phyloP scores from a whole-genome alignment of 2,329 filamentous ascomycete genomes.

The Pyrenophora teres region DNA sequence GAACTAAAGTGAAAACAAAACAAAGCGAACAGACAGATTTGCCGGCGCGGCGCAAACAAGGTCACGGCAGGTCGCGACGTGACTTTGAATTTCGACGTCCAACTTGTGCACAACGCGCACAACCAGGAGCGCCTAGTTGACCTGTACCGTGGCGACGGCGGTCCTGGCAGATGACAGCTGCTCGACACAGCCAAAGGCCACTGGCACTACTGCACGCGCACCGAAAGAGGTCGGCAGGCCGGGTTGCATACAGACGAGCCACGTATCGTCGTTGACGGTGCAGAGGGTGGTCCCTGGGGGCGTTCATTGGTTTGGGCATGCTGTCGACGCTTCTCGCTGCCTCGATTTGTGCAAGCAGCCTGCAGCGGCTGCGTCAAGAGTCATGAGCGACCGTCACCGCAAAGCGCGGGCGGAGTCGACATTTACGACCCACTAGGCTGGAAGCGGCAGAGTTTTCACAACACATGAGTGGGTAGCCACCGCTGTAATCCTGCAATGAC shows the following conservation, averaged over 20 bases:
- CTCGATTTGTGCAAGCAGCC: constrained; percentile 32
- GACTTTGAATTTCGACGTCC: too few relatives aligned
- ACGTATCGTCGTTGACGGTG: constrained; percentile 30
- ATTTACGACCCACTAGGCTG: constrained; percentile 25
- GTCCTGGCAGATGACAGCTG: constrained; percentile 7
- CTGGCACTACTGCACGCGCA: constrained; percentile 22
- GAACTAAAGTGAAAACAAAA: constrained; percentile 7
- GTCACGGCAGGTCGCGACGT: too few relatives aligned
- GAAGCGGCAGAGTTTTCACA: constrained; percentile 27
- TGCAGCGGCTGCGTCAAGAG: constrained; percentile 22
- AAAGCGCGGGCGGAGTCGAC: constrained; percentile 19
- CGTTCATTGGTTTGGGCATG: constrained; percentile 30
- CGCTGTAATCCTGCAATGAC: neutral
- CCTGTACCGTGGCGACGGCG: too few relatives aligned
- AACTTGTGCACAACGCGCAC: constrained; percentile 8
- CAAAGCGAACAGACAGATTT: neutral
- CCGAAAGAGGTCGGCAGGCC: constrained; percentile 15
- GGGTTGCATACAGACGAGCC: constrained; percentile 6
- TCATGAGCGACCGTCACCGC: constrained; percentile 30
- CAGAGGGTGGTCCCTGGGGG: constrained; percentile 29
- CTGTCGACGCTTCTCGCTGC: constrained; percentile 14
- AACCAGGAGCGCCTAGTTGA: too few relatives aligned
- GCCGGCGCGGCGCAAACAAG: neutral
- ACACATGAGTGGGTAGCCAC: constrained; percentile 21
- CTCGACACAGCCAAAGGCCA: constrained; percentile 8